Evolutionary conservation across 768 basidiomycete species (phyloP), one percentile per base, ranked within the genome.

Genomic region (Serpula lacrymans): DNA sequence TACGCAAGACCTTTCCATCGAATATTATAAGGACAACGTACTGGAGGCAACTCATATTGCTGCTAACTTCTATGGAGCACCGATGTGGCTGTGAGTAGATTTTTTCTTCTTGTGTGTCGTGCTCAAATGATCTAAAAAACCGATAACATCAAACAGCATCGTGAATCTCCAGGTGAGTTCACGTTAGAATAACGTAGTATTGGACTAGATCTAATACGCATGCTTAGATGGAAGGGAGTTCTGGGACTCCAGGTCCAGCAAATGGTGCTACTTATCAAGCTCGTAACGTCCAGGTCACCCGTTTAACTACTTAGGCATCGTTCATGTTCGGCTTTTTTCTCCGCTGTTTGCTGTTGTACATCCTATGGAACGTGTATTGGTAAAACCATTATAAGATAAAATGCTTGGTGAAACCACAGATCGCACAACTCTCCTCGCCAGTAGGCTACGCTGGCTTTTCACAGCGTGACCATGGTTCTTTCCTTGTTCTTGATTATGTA

Each of bases 181-280:
- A 6, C 9, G 10, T n/a, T 2, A 26, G 14, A 12, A 10, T 22
- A 10, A 16, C 18, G 22, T 34, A 8, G 5, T 11, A 13, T 34
- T 10, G 21, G 23, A 5, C 27, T 39, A 17, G n/a, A 41, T 22
- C 18, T 24, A 33, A 30, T 21, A n/a, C 12, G 18, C 25, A 23
- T 27, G 17, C 27, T 21, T 37, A 71, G 68, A 72, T 72, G 70
- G 70, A 72, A 48, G 69, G 69, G 4, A 71, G 70, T 40, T 63
- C 70, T 6, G 70, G 70, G 6, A 62, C 65, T 34, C 70, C 69
- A 20, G 70, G 70, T 10, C 70, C 70, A 0, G 54, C 52, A 2
- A 66, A 66, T 11, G 66, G 63, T 13, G 69, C 70, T 2, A 68
- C 62, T 2, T 72, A 69, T 50, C 65, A 68, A 45, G 54, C 59